Evolutionary conservation across 768 basidiomycete species (phyloP).

Genomic region (Jaapia argillacea): DNA sequence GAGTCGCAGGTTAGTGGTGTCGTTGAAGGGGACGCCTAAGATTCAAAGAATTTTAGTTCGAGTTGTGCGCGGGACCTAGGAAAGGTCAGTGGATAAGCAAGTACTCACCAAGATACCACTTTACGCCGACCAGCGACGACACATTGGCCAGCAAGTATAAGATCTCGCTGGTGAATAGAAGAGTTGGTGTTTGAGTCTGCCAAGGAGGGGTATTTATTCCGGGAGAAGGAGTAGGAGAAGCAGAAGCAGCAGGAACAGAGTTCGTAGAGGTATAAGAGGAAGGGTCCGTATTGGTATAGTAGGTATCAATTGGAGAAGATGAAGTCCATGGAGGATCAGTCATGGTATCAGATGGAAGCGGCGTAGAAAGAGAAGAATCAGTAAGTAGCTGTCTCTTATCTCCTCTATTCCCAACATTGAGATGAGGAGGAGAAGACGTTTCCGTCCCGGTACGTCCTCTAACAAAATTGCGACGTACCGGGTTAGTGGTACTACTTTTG

Average conservation of each 20-base stretch:
- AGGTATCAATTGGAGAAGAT: too few relatives aligned
- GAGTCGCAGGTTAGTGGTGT: conserved; percentile 18
- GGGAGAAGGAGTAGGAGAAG: too few relatives aligned
- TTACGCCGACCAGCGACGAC: conserved; percentile 43
- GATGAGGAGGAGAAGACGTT: neutral
- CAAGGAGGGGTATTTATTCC: too few relatives aligned
- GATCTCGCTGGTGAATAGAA: conserved; percentile 54
- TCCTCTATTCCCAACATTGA: too few relatives aligned
- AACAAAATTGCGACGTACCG: conserved; percentile 20
- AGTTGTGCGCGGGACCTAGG: neutral
- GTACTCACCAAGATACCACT: conserved; percentile 57
- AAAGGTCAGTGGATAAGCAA: too few relatives aligned
- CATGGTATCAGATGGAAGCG: too few relatives aligned
- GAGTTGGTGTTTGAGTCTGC: conserved; percentile 59
- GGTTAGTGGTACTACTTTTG: conserved; percentile 21
- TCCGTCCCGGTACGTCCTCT: neutral
- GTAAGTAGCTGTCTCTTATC: too few relatives aligned
- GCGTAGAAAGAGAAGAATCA: too few relatives aligned
- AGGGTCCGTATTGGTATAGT: too few relatives aligned
- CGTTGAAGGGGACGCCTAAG: conserved; percentile 52
- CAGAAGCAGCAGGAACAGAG: too few relatives aligned
- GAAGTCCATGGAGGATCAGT: too few relatives aligned
- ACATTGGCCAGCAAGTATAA: conserved; percentile 58
- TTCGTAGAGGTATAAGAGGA: too few relatives aligned
- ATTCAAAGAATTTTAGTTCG: conserved; percentile 7